Base-by-base conservation (phyloP, 1,284 basidiomycete species). In the Ganoderma meredithae region DNA sequence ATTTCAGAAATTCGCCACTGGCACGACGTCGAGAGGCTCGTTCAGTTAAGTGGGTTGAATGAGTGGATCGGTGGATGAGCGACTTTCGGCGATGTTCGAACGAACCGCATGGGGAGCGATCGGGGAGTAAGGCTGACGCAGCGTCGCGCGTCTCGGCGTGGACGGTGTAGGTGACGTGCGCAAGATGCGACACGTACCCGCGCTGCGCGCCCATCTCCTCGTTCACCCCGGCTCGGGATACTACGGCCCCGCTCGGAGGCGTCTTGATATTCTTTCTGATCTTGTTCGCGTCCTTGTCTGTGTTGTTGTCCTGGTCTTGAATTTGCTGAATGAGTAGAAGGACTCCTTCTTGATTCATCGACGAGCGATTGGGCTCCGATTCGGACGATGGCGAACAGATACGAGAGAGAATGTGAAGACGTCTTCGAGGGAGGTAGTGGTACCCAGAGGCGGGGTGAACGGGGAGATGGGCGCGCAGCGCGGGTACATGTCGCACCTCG, bases 281-380 rank as follows among this genome's bases (percentile, higher is more conserved):
- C 55, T 56, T 56, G 55, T 56, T 31, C 49, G 13, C 8, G 49
- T 53, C 22, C 55, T 56, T n/a, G 55, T 56, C 31, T 33, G 13
- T 12, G 55, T 56, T 33, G 33, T 56, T 22, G 55, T 56, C 55
- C 55, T 56, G 31, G 55, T 56, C 39, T 40, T 59, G 52, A 53
- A 53, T 53, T 5, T 41, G 36, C 33, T 31, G 53, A 27, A 27
- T n/a, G n/a, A 8, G 4, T 47, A 19, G 33, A 3, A 31, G 9
- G 9, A 27, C 13, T 13, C 10, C 12, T n/a, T 39, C 19, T 36
- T 40, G 19, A 36, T 39, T 39, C 36, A 1, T 39, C 3, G 36
- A 58, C 33, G 27, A n/a, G n/a, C n/a, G n/a, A n/a, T n/a, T 39
- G 36, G 58, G 25, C 19, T 36, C 4, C 33, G 33, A 36, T 36